These are phyloP conservation scores for Leccinum olivaceoglutinosum DNA, from an alignment of 1,284 basidiomycete genomes.

Conservation along the genomic window DNA sequence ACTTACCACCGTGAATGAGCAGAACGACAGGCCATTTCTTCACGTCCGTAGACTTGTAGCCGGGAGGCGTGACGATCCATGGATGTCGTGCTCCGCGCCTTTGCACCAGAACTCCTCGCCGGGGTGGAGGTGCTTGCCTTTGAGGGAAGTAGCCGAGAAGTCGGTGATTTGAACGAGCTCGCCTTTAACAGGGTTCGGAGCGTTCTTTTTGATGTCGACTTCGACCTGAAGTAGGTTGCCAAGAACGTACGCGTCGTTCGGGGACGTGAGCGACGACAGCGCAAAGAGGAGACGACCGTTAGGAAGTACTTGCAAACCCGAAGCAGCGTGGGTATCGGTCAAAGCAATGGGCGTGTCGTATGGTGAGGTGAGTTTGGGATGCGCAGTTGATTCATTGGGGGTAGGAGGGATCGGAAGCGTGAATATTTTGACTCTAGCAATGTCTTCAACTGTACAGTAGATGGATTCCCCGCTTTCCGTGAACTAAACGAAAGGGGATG, in stretches of 20 bases:
- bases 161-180: slow-evolving; percentile 50
- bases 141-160: slow-evolving; percentile 54
- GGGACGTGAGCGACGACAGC: slow-evolving; percentile 62
- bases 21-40: slow-evolving; percentile 74
- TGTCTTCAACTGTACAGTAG: slow-evolving; percentile 72
- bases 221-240: slow-evolving; percentile 41
- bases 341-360: slow-evolving; percentile 54
- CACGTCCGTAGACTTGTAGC: slow-evolving; percentile 58
- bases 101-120: slow-evolving; percentile 85
- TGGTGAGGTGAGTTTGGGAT: slow-evolving; percentile 43
- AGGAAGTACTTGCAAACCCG: slow-evolving; percentile 54
- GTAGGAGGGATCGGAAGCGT: slow-evolving; percentile 60
- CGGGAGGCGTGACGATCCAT: slow-evolving; percentile 84
- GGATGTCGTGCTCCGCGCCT: slow-evolving; percentile 70
- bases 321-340: slow-evolving; percentile 50
- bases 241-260: slow-evolving; percentile 70
- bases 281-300: slow-evolving; percentile 63
- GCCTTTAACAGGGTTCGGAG: slow-evolving; percentile 26
- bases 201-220: slow-evolving; percentile 31
- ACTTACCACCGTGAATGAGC: slow-evolving; percentile 68
- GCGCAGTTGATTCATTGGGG: slow-evolving; percentile 44
- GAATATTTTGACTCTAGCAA: slow-evolving; percentile 73
- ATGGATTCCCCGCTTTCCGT: slow-evolving; percentile 63
- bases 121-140: slow-evolving; percentile 47
- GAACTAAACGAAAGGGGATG: slow-evolving; percentile 46